phyloP scores from a whole-genome alignment of 1,139 yeast genomes.

The Candida albicans region DNA sequence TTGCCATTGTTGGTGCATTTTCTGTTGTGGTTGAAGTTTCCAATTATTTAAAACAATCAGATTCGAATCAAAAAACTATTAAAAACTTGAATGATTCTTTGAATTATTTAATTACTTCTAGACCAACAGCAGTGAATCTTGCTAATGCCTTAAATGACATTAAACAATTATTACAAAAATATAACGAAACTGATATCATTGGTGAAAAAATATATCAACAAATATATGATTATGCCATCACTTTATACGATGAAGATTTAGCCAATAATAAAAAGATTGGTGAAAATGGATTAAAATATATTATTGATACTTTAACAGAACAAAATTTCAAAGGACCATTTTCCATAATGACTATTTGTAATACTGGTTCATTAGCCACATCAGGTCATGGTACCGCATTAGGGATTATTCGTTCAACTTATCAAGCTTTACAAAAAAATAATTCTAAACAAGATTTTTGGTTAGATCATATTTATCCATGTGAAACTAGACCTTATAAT shows the following conservation, averaged over 20 bases:
- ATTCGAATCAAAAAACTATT: constrained; percentile 24
- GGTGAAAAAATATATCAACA: constrained; percentile 32
- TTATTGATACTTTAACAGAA: constrained; percentile 43
- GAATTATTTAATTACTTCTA: constrained; percentile 67
- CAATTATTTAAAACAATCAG: constrained; percentile 17
- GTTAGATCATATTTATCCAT: constrained; percentile 73
- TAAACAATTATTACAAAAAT: constrained; percentile 28
- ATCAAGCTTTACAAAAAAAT: constrained; percentile 37
- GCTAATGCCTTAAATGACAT: constrained; percentile 74
- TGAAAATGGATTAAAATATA: constrained; percentile 73
- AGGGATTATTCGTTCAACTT: constrained; percentile 80
- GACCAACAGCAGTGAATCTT: constrained; percentile 96
- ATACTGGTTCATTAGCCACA: constrained; percentile 90
- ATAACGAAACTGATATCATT: constrained; percentile 14
- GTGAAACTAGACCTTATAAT: constrained; percentile 95
- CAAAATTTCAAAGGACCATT: constrained; percentile 64
- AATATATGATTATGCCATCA: constrained; percentile 53
- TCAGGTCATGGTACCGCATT: constrained; percentile 97
- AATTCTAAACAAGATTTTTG: constrained; percentile 35
- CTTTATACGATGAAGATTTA: constrained; percentile 72
- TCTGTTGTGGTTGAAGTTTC: constrained; percentile 74
- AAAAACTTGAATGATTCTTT: constrained; percentile 46
- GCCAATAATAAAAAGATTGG: constrained; percentile 78
- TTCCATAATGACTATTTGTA: constrained; percentile 82
- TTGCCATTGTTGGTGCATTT: constrained; percentile 90